Evolutionary conservation across 2,329 filamentous ascomycete species (phyloP).

Genomic region (Chalaropsis ovoidea): DNA sequence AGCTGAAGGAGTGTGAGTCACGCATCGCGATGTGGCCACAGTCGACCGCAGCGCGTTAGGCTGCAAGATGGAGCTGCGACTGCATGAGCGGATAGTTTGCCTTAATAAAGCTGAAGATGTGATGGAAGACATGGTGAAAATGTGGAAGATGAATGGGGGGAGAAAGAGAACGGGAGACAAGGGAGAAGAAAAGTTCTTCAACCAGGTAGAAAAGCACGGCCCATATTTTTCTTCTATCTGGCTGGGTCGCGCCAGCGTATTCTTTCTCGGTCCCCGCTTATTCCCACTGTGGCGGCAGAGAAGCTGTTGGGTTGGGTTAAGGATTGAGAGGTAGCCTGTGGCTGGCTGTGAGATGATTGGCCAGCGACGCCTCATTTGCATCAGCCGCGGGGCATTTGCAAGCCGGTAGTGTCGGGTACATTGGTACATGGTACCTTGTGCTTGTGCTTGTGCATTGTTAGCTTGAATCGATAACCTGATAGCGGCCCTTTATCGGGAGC

Average conservation of each 20-base stretch:
- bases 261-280: conserved; percentile 12
- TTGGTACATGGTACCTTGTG: background rate
- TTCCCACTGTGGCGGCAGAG: conserved; percentile 17
- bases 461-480: no score
- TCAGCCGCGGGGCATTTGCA: background rate
- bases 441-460: background rate
- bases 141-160: conserved; percentile 9
- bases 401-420: background rate
- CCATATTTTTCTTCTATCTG: conserved; percentile 18
- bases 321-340: background rate
- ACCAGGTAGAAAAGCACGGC: conserved; percentile 21
- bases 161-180: conserved; percentile 16
- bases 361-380: conserved; percentile 1
- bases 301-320: no score
- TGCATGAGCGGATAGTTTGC: conserved; percentile 55
- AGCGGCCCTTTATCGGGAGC: no score
- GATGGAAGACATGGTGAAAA: conserved; percentile 48
- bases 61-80: conserved; percentile 35
- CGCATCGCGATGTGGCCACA: conserved; percentile 14
- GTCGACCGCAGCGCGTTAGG: conserved; percentile 27
- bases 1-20: conserved; percentile 13
- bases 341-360: background rate
- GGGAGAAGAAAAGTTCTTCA: conserved; percentile 20
- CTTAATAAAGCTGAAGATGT: conserved; percentile 57
- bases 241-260: background rate